Evolutionary conservation across 345 rosid genomes (phyloP).

Genomic region (Arabis alpina): DNA sequence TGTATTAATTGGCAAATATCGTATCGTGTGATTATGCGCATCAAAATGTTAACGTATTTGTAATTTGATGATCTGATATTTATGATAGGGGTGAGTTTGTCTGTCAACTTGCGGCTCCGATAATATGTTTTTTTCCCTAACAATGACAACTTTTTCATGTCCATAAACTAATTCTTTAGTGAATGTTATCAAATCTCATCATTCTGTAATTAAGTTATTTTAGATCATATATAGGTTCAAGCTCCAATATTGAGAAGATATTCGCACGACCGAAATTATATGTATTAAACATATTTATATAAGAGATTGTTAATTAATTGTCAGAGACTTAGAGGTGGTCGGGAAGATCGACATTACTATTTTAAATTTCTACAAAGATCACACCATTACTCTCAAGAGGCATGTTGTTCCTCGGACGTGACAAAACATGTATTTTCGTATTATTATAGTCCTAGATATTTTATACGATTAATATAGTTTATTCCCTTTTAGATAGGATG

Average conservation of each 20-base stretch:
- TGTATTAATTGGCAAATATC: neutral
- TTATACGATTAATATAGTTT: conserved; percentile 14
- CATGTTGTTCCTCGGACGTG: conserved; percentile 48
- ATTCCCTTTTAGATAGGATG: neutral
- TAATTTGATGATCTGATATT: neutral
- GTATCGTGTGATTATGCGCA: neutral
- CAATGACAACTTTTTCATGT: conserved; percentile 27
- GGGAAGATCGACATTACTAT: conserved; percentile 13
- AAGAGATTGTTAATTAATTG: neutral
- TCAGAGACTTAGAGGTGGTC: conserved; percentile 1
- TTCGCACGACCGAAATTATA: conserved; percentile 30
- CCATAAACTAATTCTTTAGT: conserved; percentile 12
- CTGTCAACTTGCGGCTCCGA: conserved; percentile 29
- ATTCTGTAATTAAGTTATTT: conserved; percentile 17
- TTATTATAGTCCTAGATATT: conserved; percentile 18
- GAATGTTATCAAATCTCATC: conserved; percentile 6
- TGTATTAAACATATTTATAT: neutral
- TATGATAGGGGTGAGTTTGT: conserved; percentile 29
- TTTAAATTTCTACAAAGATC: conserved; percentile 7
- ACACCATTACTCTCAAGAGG: conserved; percentile 40
- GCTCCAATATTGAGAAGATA: conserved; percentile 30
- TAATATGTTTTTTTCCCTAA: neutral
- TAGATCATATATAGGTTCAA: conserved; percentile 14
- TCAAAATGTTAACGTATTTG: neutral
- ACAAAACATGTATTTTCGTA: conserved; percentile 37